These are phyloP conservation scores for Geotrichum carabidarum DNA, from an alignment of 1,139 yeast species.

Conservation along the genomic window DNA sequence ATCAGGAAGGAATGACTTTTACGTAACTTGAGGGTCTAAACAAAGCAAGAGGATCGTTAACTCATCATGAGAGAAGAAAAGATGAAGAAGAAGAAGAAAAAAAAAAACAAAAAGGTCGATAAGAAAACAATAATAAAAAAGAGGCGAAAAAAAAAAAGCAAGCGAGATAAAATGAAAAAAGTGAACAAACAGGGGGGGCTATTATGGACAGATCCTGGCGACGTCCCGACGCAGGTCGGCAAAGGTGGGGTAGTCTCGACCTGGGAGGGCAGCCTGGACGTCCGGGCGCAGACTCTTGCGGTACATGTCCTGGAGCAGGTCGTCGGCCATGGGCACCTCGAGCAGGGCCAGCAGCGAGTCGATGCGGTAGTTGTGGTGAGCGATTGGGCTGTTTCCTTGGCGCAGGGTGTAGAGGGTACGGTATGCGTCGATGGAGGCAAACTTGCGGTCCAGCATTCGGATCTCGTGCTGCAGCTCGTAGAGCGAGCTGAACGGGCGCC, in stretches of 20 bases:
- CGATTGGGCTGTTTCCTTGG: background rate
- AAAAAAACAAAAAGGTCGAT: background rate
- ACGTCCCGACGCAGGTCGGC: background rate
- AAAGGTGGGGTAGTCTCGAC: background rate
- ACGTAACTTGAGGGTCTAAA: too few relatives aligned
- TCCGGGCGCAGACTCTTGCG: constrained; percentile 6
- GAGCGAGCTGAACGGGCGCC: constrained; percentile 1
- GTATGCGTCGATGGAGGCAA: constrained; percentile 16
- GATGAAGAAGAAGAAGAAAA: background rate
- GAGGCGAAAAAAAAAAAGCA: background rate
- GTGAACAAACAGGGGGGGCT: background rate
- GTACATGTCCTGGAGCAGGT: constrained; percentile 14
- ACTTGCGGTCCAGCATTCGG: constrained; percentile 10
- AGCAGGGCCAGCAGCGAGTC: constrained; percentile 7
- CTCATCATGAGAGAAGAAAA: background rate
- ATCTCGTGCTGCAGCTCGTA: constrained; percentile 13
- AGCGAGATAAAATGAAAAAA: background rate
- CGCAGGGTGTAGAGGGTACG: constrained; percentile 7
- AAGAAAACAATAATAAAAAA: background rate
- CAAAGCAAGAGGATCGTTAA: background rate
- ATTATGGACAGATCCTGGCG: constrained; percentile 1
- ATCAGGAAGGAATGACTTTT: too few relatives aligned
- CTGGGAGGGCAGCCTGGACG: background rate
- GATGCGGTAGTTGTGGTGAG: constrained; percentile 10
- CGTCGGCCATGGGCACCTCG: constrained; percentile 16